Evolutionary conservation across 257 asterid genomes (phyloP), one percentile per base, ranked within the genome.

Genomic region (Solanum habrochaites): DNA sequence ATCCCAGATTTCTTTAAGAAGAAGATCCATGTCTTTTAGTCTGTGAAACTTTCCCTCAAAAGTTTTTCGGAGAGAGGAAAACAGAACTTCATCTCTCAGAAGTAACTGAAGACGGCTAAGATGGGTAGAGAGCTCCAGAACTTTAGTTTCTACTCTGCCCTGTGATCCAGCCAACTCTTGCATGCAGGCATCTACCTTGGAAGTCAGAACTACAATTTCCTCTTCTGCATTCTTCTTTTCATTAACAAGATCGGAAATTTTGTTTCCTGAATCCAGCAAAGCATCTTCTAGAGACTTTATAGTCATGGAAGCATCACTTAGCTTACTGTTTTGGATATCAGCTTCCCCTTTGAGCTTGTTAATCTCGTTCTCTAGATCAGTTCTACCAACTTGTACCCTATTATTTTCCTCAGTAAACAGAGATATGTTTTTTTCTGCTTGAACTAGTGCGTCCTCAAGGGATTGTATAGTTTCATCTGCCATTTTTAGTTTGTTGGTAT

Each of bases 361-460:
- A 60, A 94, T 90, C 94, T 95, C 96, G 29, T 89, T 91, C 84
- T 96, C 96, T 90, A 93, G 89, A 89, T 90, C 93, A 90, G 69
- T 89, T 90, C 85, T 90, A 80, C 91, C 92, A 87, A 86, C 86
- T 87, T 87, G 89, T 78, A 88, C 87, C 89, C 90, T 91, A 62
- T 78, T 91, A 86, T 91, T 92, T 90, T 93, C 98, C 89, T 93
- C 98, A 84, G 95, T 85, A 86, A 96, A 93, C 64, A 88, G 74
- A 73, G 94, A 90, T 25, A 92, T 81, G 87, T 93, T 91, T 87
- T 90, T 90, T 84, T 96, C 93, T 77, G 95, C 92, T 87, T 92
- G 88, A 85, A 93, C 91, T 80, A 96, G 88, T 88, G 94, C 93
- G 87, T 91, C 94, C 93, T 97, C 98, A 85, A 96, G 99, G 90